A percentile compares a stretch with the other conserved stretches of the same genome.
phyloP scores from a whole-genome alignment of 164 flowering plant species.

The Umbilicus rupestris region DNA sequence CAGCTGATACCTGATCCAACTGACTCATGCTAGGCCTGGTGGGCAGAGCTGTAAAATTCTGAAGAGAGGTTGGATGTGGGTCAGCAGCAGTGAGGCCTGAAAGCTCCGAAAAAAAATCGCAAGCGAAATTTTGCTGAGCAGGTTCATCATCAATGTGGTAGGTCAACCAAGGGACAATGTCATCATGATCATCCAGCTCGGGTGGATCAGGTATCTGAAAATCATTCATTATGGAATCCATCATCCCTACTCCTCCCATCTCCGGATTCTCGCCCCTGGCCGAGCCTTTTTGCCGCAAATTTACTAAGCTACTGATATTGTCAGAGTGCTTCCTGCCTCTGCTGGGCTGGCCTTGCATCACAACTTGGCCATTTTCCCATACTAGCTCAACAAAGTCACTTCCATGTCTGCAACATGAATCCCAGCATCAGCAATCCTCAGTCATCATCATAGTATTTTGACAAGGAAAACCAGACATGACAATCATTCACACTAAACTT shows the following conservation, averaged over 20 bases:
- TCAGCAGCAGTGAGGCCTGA: conserved; percentile 47
- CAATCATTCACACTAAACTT: too few species aligned
- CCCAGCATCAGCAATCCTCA: too few species aligned
- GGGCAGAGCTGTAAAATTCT: neutral
- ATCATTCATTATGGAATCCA: conserved; percentile 33
- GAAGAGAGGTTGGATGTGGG: conserved; percentile 15
- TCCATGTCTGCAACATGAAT: conserved; percentile 39
- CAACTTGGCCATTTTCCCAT: conserved; percentile 80
- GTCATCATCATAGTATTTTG: neutral
- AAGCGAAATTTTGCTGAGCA: conserved; percentile 31
- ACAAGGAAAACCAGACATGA: too few species aligned
- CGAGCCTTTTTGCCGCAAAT: conserved; percentile 21
- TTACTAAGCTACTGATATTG: conserved; percentile 15
- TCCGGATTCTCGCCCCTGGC: conserved; percentile 25
- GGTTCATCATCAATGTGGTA: conserved; percentile 29
- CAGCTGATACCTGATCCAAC: conserved; percentile 14
- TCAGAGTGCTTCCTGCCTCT: conserved; percentile 26
- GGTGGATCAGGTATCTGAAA: conserved; percentile 30
- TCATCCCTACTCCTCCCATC: conserved; percentile 24
- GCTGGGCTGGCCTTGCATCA: conserved; percentile 59
- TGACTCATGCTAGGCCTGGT: conserved; percentile 12
- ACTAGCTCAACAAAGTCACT: conserved; percentile 61
- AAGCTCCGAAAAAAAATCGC: conserved; percentile 53
- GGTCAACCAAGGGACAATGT: conserved; percentile 60
- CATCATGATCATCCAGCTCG: conserved; percentile 46